Base-by-base conservation (phyloP, 1,284 basidiomycete species). In the Fomitiporia mediterranea region DNA sequence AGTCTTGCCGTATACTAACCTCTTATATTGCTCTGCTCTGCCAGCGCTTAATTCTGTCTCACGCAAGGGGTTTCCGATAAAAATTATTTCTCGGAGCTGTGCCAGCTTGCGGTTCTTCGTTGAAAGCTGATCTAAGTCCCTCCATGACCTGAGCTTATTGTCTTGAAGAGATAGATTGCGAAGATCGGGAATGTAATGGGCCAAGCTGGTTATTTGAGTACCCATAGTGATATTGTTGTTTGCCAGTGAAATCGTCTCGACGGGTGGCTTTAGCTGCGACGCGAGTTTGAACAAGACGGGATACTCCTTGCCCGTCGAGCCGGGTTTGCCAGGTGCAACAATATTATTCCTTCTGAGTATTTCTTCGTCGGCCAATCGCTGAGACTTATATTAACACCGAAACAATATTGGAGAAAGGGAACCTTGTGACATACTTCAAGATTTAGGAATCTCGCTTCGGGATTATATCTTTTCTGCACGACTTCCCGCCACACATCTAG, bases 211-310 rank as follows among this genome's bases (percentile, higher is more conserved):
- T 9, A 91, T 67, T 52, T 81, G 65, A n/a, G 74, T 69, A 2
- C 80, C 76, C 27, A 64, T 72, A 21, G 58, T 62, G 44, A 86
- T 70, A 40, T 73, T 73, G 64, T 87, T 86, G 70, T 75, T 78
- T 39, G 76, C 86, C 50, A 93, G 73, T 0, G 90, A 91, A n/a
- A 93, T 69, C 0, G 90, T 88, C 69, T 84, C 75, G 42, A 89
- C 80, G 86, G 83, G 79, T 27, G 93, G 92, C 62, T 82, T 83
- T 42, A 92, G 79, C 63, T 88, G 80, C 23, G 81, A 78, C 6
- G 90, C 89, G 17, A 94, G 75, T 71, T 94, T 95, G 74, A 92
- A 91, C 37, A 94, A 82, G 23, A 92, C 91, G 5, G 86, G 81
- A 1, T 85, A 82, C 63, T 92, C 86, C 61, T 80, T 82, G 35